Percentiles rank a stretch among this genome's conserved stretches.
Conservation (phyloP, 225 moss, liverwort and hornwort species). For the Antitrichia curtipendula region DNA sequence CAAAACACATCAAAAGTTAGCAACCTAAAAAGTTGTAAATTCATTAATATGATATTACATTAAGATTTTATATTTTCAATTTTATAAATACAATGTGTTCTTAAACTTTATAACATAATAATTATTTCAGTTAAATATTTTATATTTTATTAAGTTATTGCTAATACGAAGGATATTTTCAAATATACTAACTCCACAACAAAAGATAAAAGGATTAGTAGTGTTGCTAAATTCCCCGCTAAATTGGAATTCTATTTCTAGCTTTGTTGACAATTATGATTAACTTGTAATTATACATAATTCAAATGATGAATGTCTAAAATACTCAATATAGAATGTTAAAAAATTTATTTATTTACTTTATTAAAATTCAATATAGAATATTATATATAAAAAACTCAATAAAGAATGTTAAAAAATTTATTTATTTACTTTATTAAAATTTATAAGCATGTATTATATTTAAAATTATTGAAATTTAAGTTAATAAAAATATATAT, state of each 20-base stretch:
- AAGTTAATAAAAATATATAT: not conserved
- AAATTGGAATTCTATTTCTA: not conserved
- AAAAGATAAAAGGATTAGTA: not conserved
- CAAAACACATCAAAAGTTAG: not conserved
- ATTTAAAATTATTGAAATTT: not conserved
- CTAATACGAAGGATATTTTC: not conserved
- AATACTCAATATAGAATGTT: not conserved
- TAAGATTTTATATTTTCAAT: not conserved
- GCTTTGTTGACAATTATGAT: not conserved
- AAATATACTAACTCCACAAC: not conserved
- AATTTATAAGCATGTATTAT: accelerated
- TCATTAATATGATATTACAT: not conserved
- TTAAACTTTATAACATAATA: not conserved
- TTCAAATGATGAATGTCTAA: not conserved
- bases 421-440: not conserved
- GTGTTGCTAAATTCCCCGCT: not conserved
- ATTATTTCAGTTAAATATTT: not conserved
- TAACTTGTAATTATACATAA: not conserved
- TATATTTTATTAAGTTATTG: not conserved
- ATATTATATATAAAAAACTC: too few species aligned
- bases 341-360: too few species aligned
- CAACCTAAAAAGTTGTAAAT: not conserved
- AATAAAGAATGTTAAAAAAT: too few species aligned
- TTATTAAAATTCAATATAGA: too few species aligned
- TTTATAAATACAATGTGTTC: accelerated